phyloP scores from a whole-genome alignment of 805 yeast genomes.

The Ascoidea asiatica region DNA sequence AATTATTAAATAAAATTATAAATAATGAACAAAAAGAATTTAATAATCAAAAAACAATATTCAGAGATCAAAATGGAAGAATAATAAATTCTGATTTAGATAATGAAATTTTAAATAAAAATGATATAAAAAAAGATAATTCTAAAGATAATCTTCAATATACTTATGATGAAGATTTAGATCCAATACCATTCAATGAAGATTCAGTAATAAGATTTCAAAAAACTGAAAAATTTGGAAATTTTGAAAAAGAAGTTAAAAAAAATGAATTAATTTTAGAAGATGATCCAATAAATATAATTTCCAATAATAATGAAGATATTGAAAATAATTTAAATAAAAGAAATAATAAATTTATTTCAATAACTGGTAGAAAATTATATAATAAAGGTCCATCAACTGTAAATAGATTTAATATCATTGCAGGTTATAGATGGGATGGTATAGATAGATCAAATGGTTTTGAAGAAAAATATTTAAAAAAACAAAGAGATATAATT shows the following conservation, averaged over 20 bases:
- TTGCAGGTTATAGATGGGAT: conserved; percentile 83
- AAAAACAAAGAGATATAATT: no score
- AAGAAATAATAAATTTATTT: no score
- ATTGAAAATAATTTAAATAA: no score
- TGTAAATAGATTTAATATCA: conserved; percentile 60
- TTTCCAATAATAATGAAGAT: no score
- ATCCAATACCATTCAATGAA: no score
- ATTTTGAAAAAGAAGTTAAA: neutral
- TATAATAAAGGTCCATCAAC: conserved; percentile 31
- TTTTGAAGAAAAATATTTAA: no score
- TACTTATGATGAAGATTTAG: no score
- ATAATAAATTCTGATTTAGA: neutral
- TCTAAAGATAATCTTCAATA: no score
- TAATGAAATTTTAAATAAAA: no score
- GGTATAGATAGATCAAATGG: conserved; percentile 87
- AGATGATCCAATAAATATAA: no score
- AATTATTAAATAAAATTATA: no score
- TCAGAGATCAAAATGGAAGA: neutral
- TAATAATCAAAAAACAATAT: no score
- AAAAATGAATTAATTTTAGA: neutral
- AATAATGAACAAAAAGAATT: neutral
- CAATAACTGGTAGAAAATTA: conserved; percentile 31
- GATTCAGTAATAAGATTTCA: neutral
- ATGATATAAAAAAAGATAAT: neutral
- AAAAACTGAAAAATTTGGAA: neutral